Percentiles rank a stretch among this genome's conserved stretches.
Evolutionary conservation across 805 yeast genomes (phyloP).

Genomic region (Sugiyamaella americana): DNA sequence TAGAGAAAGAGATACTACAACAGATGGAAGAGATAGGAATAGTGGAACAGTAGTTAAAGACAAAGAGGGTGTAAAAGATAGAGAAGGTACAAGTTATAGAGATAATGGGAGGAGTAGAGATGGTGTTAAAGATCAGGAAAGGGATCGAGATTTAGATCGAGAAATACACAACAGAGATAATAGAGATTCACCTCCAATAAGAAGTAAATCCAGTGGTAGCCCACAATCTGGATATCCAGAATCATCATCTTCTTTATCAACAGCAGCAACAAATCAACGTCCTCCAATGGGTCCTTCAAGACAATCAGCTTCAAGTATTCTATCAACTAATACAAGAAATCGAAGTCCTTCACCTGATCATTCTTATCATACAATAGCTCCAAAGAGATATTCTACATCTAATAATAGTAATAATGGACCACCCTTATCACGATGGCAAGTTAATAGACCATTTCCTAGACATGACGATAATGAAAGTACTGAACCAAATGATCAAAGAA

Average conservation of each 20-base stretch:
- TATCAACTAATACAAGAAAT: not conserved
- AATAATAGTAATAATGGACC: not conserved
- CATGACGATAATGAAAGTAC: not conserved
- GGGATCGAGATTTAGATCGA: slow-evolving; percentile 17
- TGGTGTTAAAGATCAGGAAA: slow-evolving; percentile 14
- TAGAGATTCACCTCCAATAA: slow-evolving; percentile 4
- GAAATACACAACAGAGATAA: slow-evolving; percentile 7
- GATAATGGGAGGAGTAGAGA: slow-evolving; percentile 8
- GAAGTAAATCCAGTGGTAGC: not conserved
- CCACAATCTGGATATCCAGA: not conserved
- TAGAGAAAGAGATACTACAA: slow-evolving; percentile 1
- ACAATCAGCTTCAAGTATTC: not conserved
- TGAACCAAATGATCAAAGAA: not conserved
- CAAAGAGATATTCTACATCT: not conserved
- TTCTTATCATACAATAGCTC: not conserved
- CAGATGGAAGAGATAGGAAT: not conserved
- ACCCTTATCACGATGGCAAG: not conserved
- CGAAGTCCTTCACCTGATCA: not conserved
- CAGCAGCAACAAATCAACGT: not conserved
- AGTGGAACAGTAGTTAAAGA: too few relatives aligned
- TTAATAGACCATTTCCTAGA: not conserved
- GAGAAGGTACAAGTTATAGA: too few relatives aligned
- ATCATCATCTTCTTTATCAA: not conserved
- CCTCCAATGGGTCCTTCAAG: not conserved
- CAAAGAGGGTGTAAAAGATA: too few relatives aligned